Base-by-base conservation (phyloP, 1,284 basidiomycete genomes). In the Porogramme epimiltina region DNA sequence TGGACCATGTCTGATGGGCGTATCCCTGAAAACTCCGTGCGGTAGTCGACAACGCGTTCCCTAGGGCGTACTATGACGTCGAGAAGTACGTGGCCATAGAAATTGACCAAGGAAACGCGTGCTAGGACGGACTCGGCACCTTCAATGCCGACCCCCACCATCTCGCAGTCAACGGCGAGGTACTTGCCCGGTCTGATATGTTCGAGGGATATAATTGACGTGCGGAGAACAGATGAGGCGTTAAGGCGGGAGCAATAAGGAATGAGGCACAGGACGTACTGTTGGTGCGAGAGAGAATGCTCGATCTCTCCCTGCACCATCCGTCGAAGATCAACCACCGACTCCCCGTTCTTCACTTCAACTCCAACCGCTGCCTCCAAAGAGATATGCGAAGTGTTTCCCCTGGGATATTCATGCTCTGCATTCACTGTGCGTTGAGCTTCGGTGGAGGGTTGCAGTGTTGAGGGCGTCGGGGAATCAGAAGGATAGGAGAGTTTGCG, bases 121-220 rank as follows among this genome's bases (percentile, higher is more conserved):
- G 96, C 96, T 2, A 98, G 78, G 0, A 88, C 87, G 0, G 90
- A 94, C 66, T 97, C 83, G 2, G 80, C 58, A 10, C 93, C 95
- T 26, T 89, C 79, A 9, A 85, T 79, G 0, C 95, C 95, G 5
- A 98, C 84, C 1, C 95, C 95, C 3, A 99, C 96, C 95, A 99
- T 98, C 72, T 99, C 95, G 63, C 95, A 98, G 69, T 98, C 95
- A 39, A 98, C 75, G 0, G 93, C 87, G 25, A 96, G 71, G 58
- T 89, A 94, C 67, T 84, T 87, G 43, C 90, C 91, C 1, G 85
- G 82, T 51, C 88, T 91, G 25, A 31, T n/a, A n/a, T n/a, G n/a
- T 16, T n/a, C n/a, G n/a, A n/a, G n/a, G 16, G 2, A 33, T 19
- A n/a, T 19, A 18, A 15, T 16, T 31, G n/a, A 22, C 22, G 33